Evolutionary conservation across 345 rosid species (phyloP).

Genomic region (Theobroma cacao): DNA sequence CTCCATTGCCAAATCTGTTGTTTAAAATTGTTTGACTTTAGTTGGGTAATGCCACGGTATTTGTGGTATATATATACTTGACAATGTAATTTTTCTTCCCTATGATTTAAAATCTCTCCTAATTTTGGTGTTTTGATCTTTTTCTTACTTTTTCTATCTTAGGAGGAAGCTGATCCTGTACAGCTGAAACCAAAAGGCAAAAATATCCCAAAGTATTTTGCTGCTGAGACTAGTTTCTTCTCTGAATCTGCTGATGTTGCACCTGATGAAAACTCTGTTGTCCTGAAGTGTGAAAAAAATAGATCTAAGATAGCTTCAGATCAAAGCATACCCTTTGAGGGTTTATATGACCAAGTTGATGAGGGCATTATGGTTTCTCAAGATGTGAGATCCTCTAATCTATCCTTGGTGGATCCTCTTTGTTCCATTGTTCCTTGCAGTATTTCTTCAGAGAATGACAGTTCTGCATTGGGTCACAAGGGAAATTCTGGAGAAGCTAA

Average conservation of each 20-base stretch:
- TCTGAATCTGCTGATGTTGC: constrained; percentile 61
- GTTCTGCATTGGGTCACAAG: constrained; percentile 19
- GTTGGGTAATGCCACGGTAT: not conserved
- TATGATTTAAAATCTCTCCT: not conserved
- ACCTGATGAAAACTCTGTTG: constrained; percentile 50
- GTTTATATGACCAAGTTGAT: constrained; percentile 26
- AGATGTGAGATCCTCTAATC: constrained; percentile 42
- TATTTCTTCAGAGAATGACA: constrained; percentile 37
- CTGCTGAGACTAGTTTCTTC: constrained; percentile 54
- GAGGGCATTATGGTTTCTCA: constrained; percentile 33
- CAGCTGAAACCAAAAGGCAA: constrained; percentile 18
- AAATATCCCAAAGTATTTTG: constrained; percentile 31
- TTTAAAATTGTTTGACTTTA: not conserved
- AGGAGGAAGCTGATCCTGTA: constrained; percentile 35
- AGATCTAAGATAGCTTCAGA: constrained; percentile 33
- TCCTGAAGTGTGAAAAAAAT: constrained; percentile 21
- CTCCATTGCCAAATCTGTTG: not conserved
- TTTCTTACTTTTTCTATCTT: constrained; percentile 3
- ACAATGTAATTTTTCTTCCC: not conserved
- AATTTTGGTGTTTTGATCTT: not conserved
- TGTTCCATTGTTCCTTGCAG: constrained; percentile 77
- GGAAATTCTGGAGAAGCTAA: constrained; percentile 24
- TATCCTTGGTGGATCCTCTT: constrained; percentile 53
- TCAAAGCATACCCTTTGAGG: constrained; percentile 35
- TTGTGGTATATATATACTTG: not conserved